These are phyloP conservation scores for Pisolithus marmoratus DNA, from an alignment of 768 basidiomycete species.

Conservation along the genomic window DNA sequence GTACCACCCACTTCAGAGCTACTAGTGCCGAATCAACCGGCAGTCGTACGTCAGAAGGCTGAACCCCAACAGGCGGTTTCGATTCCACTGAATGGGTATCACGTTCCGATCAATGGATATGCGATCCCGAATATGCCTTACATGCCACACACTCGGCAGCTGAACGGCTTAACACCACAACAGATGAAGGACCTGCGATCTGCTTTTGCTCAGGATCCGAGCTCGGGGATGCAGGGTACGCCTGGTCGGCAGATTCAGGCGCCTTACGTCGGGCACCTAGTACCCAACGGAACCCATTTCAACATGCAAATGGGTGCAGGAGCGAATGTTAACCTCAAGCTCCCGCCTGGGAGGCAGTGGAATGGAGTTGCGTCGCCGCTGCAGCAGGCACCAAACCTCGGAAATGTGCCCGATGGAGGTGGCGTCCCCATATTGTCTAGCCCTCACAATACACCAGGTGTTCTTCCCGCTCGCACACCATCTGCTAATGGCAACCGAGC, in stretches of 20 bases:
- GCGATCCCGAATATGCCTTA: slow-evolving; percentile 30
- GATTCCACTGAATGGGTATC: slow-evolving; percentile 36
- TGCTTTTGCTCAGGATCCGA: slow-evolving; percentile 44
- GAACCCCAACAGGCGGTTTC: background rate
- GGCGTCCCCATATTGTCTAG: slow-evolving; percentile 22
- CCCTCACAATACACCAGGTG: slow-evolving; percentile 35
- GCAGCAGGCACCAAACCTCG: slow-evolving; percentile 19
- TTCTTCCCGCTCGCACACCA: slow-evolving; percentile 41
- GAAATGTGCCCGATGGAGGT: slow-evolving; percentile 21
- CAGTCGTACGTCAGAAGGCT: slow-evolving; percentile 8
- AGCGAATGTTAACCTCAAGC: slow-evolving; percentile 31
- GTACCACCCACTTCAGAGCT: background rate
- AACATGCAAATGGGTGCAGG: slow-evolving; percentile 22
- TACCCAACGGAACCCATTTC: slow-evolving; percentile 24
- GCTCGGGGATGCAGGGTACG: slow-evolving; percentile 28
- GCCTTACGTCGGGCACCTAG: slow-evolving; percentile 25
- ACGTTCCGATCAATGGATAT: slow-evolving; percentile 39
- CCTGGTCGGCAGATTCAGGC: slow-evolving; percentile 33
- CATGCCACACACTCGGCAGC: slow-evolving; percentile 31
- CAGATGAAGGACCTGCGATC: slow-evolving; percentile 58
- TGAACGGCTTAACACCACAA: slow-evolving; percentile 43
- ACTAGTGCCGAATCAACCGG: background rate
- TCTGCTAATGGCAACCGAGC: slow-evolving; percentile 55
- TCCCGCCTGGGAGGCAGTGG: slow-evolving; percentile 37
- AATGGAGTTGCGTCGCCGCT: slow-evolving; percentile 19